phyloP scores from a whole-genome alignment of 2,329 filamentous ascomycete species.

The Claviceps purpurea region DNA sequence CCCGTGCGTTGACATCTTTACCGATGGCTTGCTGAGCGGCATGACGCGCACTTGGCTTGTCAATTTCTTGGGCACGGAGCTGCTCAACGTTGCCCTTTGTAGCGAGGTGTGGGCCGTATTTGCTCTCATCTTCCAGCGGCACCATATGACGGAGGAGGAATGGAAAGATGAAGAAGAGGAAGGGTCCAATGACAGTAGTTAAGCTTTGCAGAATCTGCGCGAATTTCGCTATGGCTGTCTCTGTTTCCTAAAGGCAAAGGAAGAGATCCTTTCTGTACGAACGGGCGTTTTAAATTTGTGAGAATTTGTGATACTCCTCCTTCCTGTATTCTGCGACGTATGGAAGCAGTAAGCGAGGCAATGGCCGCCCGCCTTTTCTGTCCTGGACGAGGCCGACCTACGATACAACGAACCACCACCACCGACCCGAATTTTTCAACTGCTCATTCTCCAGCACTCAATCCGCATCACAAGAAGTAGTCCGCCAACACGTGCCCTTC shows the following conservation, averaged over 20 bases:
- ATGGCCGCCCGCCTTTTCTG: no score
- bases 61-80: slow-evolving; percentile 33
- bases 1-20: slow-evolving; percentile 25
- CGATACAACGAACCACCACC: no score
- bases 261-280: no score
- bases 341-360: no score
- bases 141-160: slow-evolving; percentile 30
- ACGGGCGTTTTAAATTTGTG: no score
- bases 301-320: no score
- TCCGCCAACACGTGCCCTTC: no score
- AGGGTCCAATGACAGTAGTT: neutral
- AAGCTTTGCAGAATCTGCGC: neutral
- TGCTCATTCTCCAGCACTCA: no score
- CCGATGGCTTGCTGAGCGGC: slow-evolving; percentile 21
- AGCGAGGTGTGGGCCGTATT: slow-evolving; percentile 32
- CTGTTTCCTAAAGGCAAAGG: neutral
- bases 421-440: no score
- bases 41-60: slow-evolving; percentile 25
- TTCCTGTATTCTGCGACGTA: no score
- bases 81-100: slow-evolving; percentile 30
- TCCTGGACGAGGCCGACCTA: no score
- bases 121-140: slow-evolving; percentile 23
- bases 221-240: neutral
- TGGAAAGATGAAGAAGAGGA: slow-evolving; percentile 23
- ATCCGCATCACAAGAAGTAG: no score